A percentile compares a stretch with the other conserved stretches of the same genome.
Conservation (phyloP, 148 eudicot genomes). For the Euryodendron excelsum region DNA sequence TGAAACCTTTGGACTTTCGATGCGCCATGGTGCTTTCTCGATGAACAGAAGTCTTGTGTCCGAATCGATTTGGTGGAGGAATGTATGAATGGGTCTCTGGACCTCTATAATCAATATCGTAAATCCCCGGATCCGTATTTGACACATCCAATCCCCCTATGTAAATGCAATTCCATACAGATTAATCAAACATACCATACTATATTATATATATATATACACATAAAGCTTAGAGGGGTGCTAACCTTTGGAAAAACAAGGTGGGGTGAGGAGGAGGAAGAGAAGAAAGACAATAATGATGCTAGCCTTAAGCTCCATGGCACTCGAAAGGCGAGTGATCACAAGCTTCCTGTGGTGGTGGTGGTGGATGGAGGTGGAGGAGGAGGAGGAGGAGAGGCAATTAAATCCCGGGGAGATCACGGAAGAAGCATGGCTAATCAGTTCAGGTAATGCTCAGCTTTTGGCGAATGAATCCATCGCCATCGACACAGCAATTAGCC, state of each 20-base stretch:
- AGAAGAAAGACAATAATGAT: slow-evolving; percentile 10
- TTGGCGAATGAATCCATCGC: slow-evolving; percentile 25
- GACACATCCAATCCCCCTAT: slow-evolving; percentile 4
- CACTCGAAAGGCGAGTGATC: neutral
- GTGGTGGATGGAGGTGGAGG: too few relatives aligned
- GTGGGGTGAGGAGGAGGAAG: slow-evolving; percentile 16
- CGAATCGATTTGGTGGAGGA: slow-evolving; percentile 50
- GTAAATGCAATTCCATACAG: too few relatives aligned
- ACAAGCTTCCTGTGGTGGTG: slow-evolving; percentile 4
- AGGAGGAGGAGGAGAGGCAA: neutral
- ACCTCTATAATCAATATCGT: slow-evolving; percentile 79
- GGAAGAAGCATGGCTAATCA: slow-evolving; percentile 6
- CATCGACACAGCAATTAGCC: slow-evolving; percentile 32
- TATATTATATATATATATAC: too few relatives aligned
- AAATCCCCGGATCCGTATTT: slow-evolving; percentile 38
- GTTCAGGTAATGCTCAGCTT: neutral
- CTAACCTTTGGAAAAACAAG: slow-evolving; percentile 19
- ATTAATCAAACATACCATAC: too few relatives aligned
- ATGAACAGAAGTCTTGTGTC: slow-evolving; percentile 20
- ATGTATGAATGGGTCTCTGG: slow-evolving; percentile 67
- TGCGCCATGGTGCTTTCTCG: slow-evolving; percentile 13
- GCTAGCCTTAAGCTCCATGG: slow-evolving; percentile 25
- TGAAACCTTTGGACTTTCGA: slow-evolving; percentile 24
- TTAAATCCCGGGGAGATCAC: neutral
- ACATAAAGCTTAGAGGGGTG: neutral